Conservation (phyloP, 2,329 filamentous ascomycete genomes). For the Pezicula neosporulosa region DNA sequence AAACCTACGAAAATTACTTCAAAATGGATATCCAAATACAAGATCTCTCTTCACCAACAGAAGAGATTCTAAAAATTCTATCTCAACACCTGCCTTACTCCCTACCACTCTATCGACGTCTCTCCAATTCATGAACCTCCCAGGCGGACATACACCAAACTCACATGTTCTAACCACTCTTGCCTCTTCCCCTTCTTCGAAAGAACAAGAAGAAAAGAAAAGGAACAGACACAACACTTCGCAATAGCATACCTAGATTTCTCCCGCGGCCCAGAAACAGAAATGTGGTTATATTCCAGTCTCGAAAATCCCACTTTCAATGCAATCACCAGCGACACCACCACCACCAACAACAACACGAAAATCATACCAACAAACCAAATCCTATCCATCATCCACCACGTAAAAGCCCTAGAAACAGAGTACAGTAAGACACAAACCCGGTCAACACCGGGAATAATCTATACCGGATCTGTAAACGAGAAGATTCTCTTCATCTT, state of each 20-base stretch:
- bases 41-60: not conserved
- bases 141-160: constrained; percentile 37
- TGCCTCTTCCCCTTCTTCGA: constrained; percentile 16
- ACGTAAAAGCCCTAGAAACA: constrained; percentile 25
- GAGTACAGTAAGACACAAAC: constrained; percentile 10
- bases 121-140: constrained; percentile 50
- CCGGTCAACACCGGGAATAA: constrained; percentile 26
- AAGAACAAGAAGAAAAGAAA: not conserved
- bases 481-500: constrained; percentile 31
- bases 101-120: constrained; percentile 57
- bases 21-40: no score
- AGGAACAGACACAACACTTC: constrained; percentile 33
- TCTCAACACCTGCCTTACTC: constrained; percentile 51
- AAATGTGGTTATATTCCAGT: constrained; percentile 59
- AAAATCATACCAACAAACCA: constrained; percentile 28
- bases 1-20: no score
- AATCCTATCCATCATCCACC: constrained; percentile 28
- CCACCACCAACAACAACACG: constrained; percentile 2
- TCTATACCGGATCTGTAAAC: constrained; percentile 42
- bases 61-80: constrained; percentile 28
- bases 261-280: constrained; percentile 57
- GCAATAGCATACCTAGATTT: constrained; percentile 60
- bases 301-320: constrained; percentile 34
- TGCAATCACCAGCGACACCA: constrained; percentile 1
- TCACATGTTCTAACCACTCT: constrained; percentile 40